Conservation (phyloP, 371 early-diverging fungal species). For the Saksenaea oblongispora region DNA sequence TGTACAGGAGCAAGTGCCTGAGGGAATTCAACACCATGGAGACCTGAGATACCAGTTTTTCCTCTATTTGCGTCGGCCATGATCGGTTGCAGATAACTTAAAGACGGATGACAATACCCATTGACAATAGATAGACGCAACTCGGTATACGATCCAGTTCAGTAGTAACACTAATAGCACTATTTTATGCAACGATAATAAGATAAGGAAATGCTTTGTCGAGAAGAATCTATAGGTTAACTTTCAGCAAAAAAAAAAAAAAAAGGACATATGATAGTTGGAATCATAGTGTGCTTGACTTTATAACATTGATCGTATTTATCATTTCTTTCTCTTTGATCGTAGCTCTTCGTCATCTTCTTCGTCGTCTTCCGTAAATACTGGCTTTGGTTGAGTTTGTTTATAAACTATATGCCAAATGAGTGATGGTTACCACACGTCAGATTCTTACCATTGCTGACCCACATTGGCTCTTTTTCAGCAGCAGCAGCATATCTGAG, state of each 20-base stretch:
- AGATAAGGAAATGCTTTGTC: too few species aligned
- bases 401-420: constrained; percentile 70
- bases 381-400: constrained; percentile 77
- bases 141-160: too few species aligned
- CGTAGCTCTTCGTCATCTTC: constrained; percentile 58
- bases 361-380: constrained; percentile 70
- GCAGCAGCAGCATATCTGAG: constrained; percentile 87
- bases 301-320: neutral
- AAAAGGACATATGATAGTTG: neutral
- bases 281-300: neutral
- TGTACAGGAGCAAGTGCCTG: constrained; percentile 38
- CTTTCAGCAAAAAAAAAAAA: too few species aligned
- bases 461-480: constrained; percentile 85
- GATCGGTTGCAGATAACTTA: constrained; percentile 5
- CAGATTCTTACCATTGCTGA: constrained; percentile 60
- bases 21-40: constrained; percentile 45
- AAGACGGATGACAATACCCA: too few species aligned
- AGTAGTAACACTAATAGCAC: too few species aligned
- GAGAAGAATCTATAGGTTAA: neutral
- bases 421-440: neutral
- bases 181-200: too few species aligned
- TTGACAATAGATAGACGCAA: too few species aligned
- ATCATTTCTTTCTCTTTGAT: constrained; percentile 12
- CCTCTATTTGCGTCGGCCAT: constrained; percentile 35
- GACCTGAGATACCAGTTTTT: constrained; percentile 50